Evolutionary conservation across 2,329 filamentous ascomycete species (phyloP).

Genomic region (Hypocreales sp.): DNA sequence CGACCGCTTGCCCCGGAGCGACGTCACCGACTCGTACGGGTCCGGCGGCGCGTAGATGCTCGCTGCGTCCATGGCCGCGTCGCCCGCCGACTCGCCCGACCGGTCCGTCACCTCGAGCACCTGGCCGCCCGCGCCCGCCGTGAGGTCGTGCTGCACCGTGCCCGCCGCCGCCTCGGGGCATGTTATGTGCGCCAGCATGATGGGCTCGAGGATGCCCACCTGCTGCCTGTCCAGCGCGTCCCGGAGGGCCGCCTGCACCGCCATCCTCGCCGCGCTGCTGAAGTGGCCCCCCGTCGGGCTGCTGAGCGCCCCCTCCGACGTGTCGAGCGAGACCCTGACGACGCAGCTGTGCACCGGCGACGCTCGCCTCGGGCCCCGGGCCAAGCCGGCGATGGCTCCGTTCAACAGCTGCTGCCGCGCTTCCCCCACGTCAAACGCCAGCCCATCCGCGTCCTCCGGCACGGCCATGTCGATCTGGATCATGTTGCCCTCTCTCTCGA

Average conservation of each 20-base stretch:
- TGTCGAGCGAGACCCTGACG: slow-evolving; percentile 55
- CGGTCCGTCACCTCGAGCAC: slow-evolving; percentile 54
- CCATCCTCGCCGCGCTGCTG: slow-evolving; percentile 43
- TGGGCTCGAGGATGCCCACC: slow-evolving; percentile 71
- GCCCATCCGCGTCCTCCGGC: slow-evolving; percentile 29
- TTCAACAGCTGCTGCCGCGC: slow-evolving; percentile 52
- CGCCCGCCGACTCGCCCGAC: slow-evolving; percentile 21
- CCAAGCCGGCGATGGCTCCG: slow-evolving; percentile 68
- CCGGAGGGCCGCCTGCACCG: slow-evolving; percentile 54
- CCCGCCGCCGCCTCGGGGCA: slow-evolving; percentile 74
- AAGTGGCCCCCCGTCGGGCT: slow-evolving; percentile 55
- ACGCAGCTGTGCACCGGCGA: slow-evolving; percentile 68
- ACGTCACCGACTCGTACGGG: slow-evolving; percentile 53
- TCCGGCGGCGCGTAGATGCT: slow-evolving; percentile 81
- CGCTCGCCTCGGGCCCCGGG: slow-evolving; percentile 65
- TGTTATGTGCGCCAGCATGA: slow-evolving; percentile 79
- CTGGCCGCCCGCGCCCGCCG: slow-evolving; percentile 53
- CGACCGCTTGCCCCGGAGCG: slow-evolving; percentile 33
- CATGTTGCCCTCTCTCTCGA: slow-evolving; percentile 56
- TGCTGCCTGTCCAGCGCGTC: slow-evolving; percentile 36
- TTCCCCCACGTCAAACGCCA: slow-evolving; percentile 32
- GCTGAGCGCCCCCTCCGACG: slow-evolving; percentile 31
- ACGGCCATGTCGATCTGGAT: slow-evolving; percentile 38
- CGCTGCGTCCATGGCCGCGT: slow-evolving; percentile 44
- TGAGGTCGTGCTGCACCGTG: slow-evolving; percentile 68